Conservation (phyloP, 345 rosid species). For the Dipteronia sinensis region DNA sequence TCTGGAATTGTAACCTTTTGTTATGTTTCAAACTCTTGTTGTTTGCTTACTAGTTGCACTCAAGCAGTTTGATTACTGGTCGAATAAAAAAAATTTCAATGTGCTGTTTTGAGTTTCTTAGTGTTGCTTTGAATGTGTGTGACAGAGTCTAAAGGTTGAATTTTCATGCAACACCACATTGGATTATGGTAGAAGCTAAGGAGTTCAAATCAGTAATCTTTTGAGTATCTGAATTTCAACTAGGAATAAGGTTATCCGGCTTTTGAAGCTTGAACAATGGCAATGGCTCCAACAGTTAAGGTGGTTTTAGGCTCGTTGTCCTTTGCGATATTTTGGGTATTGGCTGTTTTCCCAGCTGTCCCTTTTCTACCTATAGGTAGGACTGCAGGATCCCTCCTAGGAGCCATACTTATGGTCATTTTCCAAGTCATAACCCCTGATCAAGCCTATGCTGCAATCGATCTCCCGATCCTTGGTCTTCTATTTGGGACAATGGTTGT, state of each 20-base stretch:
- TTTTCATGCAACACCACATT: too few relatives aligned
- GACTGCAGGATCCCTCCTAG: constrained; percentile 85
- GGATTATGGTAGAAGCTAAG: too few relatives aligned
- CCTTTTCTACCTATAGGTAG: constrained; percentile 83
- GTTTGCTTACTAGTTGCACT: not conserved
- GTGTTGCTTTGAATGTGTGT: too few relatives aligned
- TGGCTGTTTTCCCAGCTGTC: constrained; percentile 82
- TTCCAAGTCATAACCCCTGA: constrained; percentile 69
- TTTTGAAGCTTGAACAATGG: constrained; percentile 41
- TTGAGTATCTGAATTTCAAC: not conserved
- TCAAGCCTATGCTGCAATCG: constrained; percentile 80
- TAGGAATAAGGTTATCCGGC: not conserved
- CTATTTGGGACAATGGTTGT: constrained; percentile 93
- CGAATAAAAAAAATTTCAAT: too few relatives aligned
- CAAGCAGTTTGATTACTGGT: not conserved
- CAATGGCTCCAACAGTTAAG: constrained; percentile 51
- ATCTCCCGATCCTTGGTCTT: constrained; percentile 83
- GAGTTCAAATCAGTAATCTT: too few relatives aligned
- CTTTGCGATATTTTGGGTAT: constrained; percentile 74
- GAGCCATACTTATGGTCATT: constrained; percentile 86
- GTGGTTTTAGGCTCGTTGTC: constrained; percentile 69
- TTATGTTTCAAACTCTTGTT: too few relatives aligned
- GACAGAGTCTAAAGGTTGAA: too few relatives aligned
- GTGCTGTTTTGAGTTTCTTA: not conserved
- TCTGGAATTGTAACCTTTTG: too few relatives aligned